These are phyloP conservation scores for Tolypocladium nubicola DNA, from an alignment of 2,329 filamentous ascomycete genomes.

Conservation along the genomic window DNA sequence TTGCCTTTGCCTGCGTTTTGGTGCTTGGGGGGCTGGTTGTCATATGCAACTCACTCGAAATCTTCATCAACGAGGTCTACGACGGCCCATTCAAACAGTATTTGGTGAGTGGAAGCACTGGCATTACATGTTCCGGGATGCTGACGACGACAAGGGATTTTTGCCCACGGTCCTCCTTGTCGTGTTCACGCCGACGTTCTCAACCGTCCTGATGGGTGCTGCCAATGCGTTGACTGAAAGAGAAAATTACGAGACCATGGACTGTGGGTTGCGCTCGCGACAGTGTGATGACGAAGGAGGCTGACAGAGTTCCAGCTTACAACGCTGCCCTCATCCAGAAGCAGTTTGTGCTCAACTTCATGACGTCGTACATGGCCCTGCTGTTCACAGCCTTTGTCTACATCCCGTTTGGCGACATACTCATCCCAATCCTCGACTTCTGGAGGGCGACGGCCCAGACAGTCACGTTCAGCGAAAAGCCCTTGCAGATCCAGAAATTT, in stretches of 20 bases:
- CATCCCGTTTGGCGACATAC: slow-evolving; percentile 75
- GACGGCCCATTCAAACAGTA: slow-evolving; percentile 78
- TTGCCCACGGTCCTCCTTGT: slow-evolving; percentile 84
- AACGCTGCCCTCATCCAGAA: slow-evolving; percentile 81
- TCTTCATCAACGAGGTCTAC: slow-evolving; percentile 93
- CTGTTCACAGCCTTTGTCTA: slow-evolving; percentile 91
- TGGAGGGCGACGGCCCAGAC: slow-evolving; percentile 66
- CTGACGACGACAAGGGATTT: slow-evolving; percentile 56
- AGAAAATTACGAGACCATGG: slow-evolving; percentile 88
- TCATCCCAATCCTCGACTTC: slow-evolving; percentile 78
- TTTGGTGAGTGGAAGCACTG: slow-evolving; percentile 43
- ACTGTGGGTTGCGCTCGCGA: slow-evolving; percentile 31
- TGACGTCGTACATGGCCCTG: slow-evolving; percentile 89
- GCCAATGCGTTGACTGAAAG: slow-evolving; percentile 68
- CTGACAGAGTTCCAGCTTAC: slow-evolving; percentile 42
- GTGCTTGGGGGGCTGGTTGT: slow-evolving; percentile 75
- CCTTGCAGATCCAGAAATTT: slow-evolving; percentile 56
- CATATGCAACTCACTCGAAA: slow-evolving; percentile 82
- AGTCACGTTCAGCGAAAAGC: slow-evolving; percentile 65
- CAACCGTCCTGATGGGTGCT: slow-evolving; percentile 61
- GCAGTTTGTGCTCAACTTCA: slow-evolving; percentile 92
- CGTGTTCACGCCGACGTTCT: slow-evolving; percentile 67
- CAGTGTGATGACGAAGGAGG: not conserved
- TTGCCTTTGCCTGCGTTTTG: slow-evolving; percentile 62
- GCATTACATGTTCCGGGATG: not conserved